phyloP scores from a whole-genome alignment of 2,329 filamentous ascomycete genomes.

The Aspergillus amoenus region DNA sequence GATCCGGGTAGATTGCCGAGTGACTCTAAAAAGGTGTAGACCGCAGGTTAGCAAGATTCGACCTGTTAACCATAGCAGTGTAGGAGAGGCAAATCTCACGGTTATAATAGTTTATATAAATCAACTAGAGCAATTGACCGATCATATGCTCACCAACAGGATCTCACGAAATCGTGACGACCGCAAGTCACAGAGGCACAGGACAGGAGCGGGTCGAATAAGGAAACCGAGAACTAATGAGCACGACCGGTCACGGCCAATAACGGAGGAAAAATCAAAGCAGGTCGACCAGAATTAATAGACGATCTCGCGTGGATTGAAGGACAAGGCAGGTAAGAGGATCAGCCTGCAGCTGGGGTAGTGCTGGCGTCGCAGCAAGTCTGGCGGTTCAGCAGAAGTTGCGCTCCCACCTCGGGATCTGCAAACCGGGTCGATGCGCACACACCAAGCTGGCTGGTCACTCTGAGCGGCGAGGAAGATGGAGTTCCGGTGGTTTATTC shows the following conservation, averaged over 20 bases:
- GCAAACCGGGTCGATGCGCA: conserved; percentile 13
- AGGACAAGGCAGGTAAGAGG: not conserved
- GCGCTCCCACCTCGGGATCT: conserved; percentile 15
- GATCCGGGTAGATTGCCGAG: conserved; percentile 3
- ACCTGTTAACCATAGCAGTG: not conserved
- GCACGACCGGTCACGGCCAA: not conserved
- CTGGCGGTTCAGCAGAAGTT: conserved; percentile 6
- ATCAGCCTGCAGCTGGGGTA: conserved; percentile 10
- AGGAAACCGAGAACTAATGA: not conserved
- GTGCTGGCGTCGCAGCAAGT: conserved; percentile 2
- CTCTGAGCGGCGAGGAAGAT: conserved; percentile 2
- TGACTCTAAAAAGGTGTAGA: conserved; percentile 2
- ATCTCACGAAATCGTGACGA: conserved; percentile 5
- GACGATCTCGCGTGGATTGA: not conserved
- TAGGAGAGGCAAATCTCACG: conserved; percentile 1
- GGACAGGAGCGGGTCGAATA: not conserved
- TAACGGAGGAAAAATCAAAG: not conserved
- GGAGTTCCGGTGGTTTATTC: conserved; percentile 1
- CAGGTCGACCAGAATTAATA: not conserved
- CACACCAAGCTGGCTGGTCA: conserved; percentile 9
- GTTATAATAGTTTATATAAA: not conserved
- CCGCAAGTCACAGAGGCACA: conserved; percentile 6
- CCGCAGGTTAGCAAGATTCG: conserved; percentile 7
- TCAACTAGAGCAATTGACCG: conserved; percentile 5
- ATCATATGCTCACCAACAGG: conserved; percentile 5